A percentile compares a stretch with the other conserved stretches of the same genome.
Conservation (phyloP, 2,329 filamentous ascomycete species). For the Emericellopsis cladophorae region DNA sequence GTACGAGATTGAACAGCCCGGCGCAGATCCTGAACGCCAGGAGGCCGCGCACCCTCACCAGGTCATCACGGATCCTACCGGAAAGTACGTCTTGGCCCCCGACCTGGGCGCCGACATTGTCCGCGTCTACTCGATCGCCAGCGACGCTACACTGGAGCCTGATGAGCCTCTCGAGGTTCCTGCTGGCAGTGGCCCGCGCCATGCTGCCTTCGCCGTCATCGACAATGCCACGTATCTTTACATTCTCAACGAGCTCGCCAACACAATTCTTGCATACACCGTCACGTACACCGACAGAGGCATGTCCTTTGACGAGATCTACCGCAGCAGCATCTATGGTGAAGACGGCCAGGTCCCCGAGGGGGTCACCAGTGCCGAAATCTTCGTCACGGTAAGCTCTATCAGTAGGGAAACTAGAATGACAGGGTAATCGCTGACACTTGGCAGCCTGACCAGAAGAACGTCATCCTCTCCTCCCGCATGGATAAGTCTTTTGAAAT, state of each 20-base stretch:
- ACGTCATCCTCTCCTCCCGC: conserved; percentile 56
- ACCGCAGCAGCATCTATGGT: conserved; percentile 34
- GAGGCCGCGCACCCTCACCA: conserved; percentile 50
- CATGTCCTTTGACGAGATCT: conserved; percentile 32
- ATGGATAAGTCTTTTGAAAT: conserved; percentile 42
- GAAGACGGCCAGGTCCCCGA: conserved; percentile 23
- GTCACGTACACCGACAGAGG: conserved; percentile 34
- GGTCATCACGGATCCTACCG: conserved; percentile 52
- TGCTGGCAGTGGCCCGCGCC: conserved; percentile 50
- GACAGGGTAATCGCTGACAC: neutral
- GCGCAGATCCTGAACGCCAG: conserved; percentile 32
- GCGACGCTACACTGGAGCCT: conserved; percentile 25
- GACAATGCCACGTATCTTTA: conserved; percentile 39
- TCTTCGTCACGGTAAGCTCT: conserved; percentile 40
- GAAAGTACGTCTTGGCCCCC: conserved; percentile 47
- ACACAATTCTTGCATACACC: conserved; percentile 41
- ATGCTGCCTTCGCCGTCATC: conserved; percentile 43
- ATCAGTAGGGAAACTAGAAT: neutral
- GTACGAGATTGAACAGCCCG: conserved; percentile 24
- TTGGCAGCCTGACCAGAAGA: conserved; percentile 44
- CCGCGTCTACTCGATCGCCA: conserved; percentile 36
- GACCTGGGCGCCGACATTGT: conserved; percentile 55
- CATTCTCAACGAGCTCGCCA: conserved; percentile 47
- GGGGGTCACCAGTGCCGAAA: conserved; percentile 38
- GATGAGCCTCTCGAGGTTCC: conserved; percentile 25